Base-by-base conservation (phyloP, 345 rosid species). In the Acer saccharum region DNA sequence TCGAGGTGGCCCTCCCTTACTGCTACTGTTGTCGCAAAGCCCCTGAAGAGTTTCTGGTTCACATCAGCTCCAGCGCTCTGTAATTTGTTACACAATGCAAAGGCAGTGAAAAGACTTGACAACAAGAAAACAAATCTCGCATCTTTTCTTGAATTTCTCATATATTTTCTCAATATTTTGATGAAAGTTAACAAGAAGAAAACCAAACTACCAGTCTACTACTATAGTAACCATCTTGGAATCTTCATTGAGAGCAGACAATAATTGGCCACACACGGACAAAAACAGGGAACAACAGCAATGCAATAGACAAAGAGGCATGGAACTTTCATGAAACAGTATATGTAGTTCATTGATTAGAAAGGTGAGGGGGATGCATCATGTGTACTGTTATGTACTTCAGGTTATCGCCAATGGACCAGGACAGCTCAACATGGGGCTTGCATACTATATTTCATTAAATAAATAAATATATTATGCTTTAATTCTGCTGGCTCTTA, bases 61-160 rank as follows among this genome's bases (percentile, higher is more conserved):
- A 94, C 97, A 76, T 96, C 97, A 73, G 98, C 98, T 76, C 99
- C 98, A 68, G 82, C 58, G 79, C 89, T 88, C 98, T 96, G 94
- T 77, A 74, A 85, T 69, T 79, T 46, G 70, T 63, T 75, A 63
- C 72, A 46, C 72, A 52, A 73, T 1, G 61, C 44, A 73, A 61
- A 21, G 9, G 20, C 12, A 23, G 65, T 74, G 21, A 77, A 77
- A 74, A 66, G 78, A 80, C 73, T 75, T 20, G 14, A 68, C 41
- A 62, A 69, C 13, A 23, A 52, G 7, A 60, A 58, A 60, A 20
- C 64, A 60, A 60, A 60, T 54, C 20, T 43, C 44, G 67, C 11
- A 46, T 54, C 27, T 39, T 57, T 54, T 32, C 46, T 12, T 41
- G 20, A 64, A 29, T 12, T 18, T 65, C 74, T 41, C 76, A 32